Evolutionary conservation across 2,329 filamentous ascomycete genomes (phyloP).

Genomic region (Ophiocordyceps camponoti-leonardi): DNA sequence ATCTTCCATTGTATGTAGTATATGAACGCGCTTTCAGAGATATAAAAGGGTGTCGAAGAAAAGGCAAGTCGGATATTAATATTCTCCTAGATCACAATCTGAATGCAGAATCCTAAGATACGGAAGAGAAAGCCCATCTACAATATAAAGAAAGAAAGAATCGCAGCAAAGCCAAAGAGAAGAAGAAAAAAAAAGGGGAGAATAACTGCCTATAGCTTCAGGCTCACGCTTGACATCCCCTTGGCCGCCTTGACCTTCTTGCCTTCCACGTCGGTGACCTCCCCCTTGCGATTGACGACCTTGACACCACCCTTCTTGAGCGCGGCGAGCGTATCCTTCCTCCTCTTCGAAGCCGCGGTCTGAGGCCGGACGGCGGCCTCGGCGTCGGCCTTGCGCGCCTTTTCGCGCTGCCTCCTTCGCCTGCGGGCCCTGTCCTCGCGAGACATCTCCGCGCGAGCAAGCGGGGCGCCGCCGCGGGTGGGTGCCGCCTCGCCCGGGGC

Average conservation of each 20-base stretch:
- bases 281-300: conserved; percentile 80
- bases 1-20: too few relatives aligned
- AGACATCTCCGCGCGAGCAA: conserved; percentile 72
- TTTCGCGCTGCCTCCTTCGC: conserved; percentile 71
- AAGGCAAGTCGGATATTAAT: too few relatives aligned
- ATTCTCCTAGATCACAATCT: too few relatives aligned
- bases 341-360: conserved; percentile 37
- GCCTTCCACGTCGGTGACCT: conserved; percentile 69
- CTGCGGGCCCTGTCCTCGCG: conserved; percentile 68
- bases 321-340: conserved; percentile 38
- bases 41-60: too few relatives aligned
- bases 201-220: conserved; percentile 50
- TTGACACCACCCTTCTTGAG: conserved; percentile 77
- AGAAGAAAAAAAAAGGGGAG: neutral
- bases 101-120: too few relatives aligned
- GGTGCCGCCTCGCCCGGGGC: conserved; percentile 54
- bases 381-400: conserved; percentile 50
- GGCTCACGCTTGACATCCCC: conserved; percentile 35
- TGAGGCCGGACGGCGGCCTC: conserved; percentile 18
- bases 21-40: too few relatives aligned
- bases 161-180: neutral
- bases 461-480: conserved; percentile 57
- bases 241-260: conserved; percentile 46
- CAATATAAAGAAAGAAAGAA: neutral
- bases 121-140: too few relatives aligned